phyloP scores from a whole-genome alignment of 75 land plant genomes.

The Pinus taeda region DNA sequence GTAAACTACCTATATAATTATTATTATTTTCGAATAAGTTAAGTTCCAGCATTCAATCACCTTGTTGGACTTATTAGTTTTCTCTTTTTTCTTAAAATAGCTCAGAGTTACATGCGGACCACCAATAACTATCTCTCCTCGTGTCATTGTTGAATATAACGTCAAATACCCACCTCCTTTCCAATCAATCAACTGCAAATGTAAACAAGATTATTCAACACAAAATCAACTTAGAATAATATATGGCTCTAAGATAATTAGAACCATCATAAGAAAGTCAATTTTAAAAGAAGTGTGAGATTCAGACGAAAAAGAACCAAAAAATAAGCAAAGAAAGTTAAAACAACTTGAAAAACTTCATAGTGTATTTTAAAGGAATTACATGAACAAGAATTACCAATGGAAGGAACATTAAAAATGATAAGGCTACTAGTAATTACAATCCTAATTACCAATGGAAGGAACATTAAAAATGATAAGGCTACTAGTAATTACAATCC shows the following conservation, averaged over 20 bases:
- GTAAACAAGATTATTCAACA: too few relatives aligned
- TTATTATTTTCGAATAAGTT: not conserved
- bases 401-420: not conserved
- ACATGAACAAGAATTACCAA: not conserved
- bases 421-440: not conserved
- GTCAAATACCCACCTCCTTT: too few relatives aligned
- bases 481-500: too few relatives aligned
- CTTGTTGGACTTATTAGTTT: constrained; percentile 86
- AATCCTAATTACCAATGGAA: too few relatives aligned
- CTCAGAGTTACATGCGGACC: too few relatives aligned
- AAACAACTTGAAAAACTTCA: not conserved
- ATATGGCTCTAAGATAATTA: too few relatives aligned
- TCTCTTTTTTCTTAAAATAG: constrained; percentile 69
- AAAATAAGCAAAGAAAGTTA: not conserved
- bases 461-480: too few relatives aligned
- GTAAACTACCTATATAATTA: too few relatives aligned
- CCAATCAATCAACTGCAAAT: too few relatives aligned
- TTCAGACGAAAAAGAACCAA: not conserved
- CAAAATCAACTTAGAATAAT: too few relatives aligned
- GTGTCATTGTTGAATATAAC: too few relatives aligned
- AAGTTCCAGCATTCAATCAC: constrained; percentile 18
- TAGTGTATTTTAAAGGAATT: not conserved
- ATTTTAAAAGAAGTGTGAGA: not conserved
- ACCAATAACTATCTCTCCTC: too few relatives aligned
- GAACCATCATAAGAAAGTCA: not conserved